Conservation (phyloP, 2,329 filamentous ascomycete genomes). For the Zasmidium cellare region DNA sequence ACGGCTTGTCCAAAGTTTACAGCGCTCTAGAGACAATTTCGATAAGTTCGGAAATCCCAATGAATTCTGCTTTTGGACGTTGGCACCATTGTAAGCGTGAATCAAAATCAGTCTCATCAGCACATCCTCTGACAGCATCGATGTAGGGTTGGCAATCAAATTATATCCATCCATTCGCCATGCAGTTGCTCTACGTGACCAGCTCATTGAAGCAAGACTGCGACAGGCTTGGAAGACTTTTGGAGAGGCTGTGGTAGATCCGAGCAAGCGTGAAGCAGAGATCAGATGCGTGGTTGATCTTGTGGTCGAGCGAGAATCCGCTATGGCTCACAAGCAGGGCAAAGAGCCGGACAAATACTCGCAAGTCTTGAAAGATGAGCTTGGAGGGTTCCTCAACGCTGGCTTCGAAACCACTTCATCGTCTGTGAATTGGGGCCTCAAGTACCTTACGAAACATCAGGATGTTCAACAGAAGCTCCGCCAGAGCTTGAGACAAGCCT, state of each 20-base stretch:
- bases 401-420: conserved; percentile 48
- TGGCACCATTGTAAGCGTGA: conserved; percentile 18
- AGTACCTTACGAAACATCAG: conserved; percentile 37
- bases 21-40: conserved; percentile 20
- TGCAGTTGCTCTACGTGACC: conserved; percentile 22
- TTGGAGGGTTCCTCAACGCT: conserved; percentile 35
- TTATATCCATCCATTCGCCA: conserved; percentile 11
- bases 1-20: background rate
- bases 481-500: conserved; percentile 28
- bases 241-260: conserved; percentile 30
- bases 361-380: conserved; percentile 24
- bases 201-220: conserved; percentile 35
- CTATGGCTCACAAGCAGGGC: conserved; percentile 34
- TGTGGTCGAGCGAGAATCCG: conserved; percentile 33
- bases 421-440: conserved; percentile 42
- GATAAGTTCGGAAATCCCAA: conserved; percentile 16
- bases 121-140: conserved; percentile 28
- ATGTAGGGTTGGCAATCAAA: conserved; percentile 19
- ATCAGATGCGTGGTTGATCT: conserved; percentile 33
- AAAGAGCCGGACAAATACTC: conserved; percentile 20
- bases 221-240: conserved; percentile 27
- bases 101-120: too few species aligned
- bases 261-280: conserved; percentile 21
- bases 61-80: conserved; percentile 22
- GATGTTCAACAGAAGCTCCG: conserved; percentile 40